Conservation (phyloP, 2,329 filamentous ascomycete genomes). For the Fusarium sp. region DNA sequence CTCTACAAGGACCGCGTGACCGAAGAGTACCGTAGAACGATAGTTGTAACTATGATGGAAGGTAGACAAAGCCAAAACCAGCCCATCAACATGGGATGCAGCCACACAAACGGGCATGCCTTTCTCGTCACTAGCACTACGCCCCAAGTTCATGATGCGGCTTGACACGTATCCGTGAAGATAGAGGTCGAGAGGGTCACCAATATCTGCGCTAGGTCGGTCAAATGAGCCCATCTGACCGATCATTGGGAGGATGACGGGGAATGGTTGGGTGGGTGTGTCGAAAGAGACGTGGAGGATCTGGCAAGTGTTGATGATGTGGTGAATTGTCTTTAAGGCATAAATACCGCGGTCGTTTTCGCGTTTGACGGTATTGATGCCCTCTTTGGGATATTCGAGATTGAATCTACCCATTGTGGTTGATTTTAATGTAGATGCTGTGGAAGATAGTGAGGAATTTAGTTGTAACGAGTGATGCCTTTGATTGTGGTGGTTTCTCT, state of each 20-base stretch:
- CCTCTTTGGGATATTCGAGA: slow-evolving; percentile 70
- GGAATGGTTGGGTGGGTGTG: slow-evolving; percentile 71
- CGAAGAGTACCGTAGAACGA: slow-evolving; percentile 81
- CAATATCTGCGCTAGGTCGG: slow-evolving; percentile 65
- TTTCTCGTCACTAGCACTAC: slow-evolving; percentile 28
- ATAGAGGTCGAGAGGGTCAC: slow-evolving; percentile 78
- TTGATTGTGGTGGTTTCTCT: not conserved
- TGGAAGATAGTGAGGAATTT: not conserved
- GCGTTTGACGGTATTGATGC: slow-evolving; percentile 73
- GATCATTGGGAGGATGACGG: slow-evolving; percentile 84
- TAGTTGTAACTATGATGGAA: slow-evolving; percentile 89
- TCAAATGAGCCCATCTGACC: slow-evolving; percentile 81
- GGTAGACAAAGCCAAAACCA: slow-evolving; percentile 81
- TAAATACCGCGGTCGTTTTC: slow-evolving; percentile 74
- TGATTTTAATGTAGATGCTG: not conserved
- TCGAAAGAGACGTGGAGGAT: slow-evolving; percentile 85
- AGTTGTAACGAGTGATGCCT: not conserved
- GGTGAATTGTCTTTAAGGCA: slow-evolving; percentile 76
- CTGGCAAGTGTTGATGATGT: slow-evolving; percentile 76
- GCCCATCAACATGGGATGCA: slow-evolving; percentile 79
- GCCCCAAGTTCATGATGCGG: slow-evolving; percentile 75
- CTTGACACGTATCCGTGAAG: slow-evolving; percentile 86
- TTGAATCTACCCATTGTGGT: slow-evolving; percentile 48
- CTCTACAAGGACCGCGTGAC: slow-evolving; percentile 73
- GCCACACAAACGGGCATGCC: slow-evolving; percentile 78